phyloP scores from a whole-genome alignment of 257 asterid genomes.

The Capsicum pubescens region DNA sequence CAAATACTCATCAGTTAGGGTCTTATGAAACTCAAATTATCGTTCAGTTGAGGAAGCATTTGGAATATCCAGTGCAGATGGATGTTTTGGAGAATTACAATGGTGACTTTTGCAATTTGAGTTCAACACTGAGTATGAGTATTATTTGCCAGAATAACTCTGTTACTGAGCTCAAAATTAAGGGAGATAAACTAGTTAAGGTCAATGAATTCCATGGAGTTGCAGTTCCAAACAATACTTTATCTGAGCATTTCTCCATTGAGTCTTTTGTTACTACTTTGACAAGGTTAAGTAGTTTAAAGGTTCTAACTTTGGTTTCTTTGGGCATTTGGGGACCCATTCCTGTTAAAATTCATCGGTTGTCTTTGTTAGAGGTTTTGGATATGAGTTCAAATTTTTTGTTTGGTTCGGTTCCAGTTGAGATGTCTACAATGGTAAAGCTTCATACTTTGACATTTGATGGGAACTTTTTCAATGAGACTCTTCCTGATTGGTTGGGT shows the following conservation, averaged over 20 bases:
- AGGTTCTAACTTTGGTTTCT: constrained; percentile 52
- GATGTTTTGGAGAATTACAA: constrained; percentile 45
- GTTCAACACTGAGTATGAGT: constrained; percentile 56
- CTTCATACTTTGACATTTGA: constrained; percentile 55
- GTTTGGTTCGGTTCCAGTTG: constrained; percentile 52
- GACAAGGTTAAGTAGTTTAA: constrained; percentile 62
- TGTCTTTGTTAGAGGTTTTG: constrained; percentile 50
- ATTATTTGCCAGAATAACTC: constrained; percentile 53
- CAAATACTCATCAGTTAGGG: constrained; percentile 52
- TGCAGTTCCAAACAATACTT: constrained; percentile 43
- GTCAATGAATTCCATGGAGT: constrained; percentile 45
- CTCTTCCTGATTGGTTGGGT: constrained; percentile 54
- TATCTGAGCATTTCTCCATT: constrained; percentile 64
- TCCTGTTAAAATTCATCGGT: constrained; percentile 60
- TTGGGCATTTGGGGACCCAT: constrained; percentile 74
- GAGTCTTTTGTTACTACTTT: constrained; percentile 67
- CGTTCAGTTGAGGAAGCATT: constrained; percentile 62
- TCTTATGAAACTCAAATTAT: constrained; percentile 66
- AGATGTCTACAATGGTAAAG: constrained; percentile 54
- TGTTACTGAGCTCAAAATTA: constrained; percentile 51
- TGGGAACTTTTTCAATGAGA: constrained; percentile 65
- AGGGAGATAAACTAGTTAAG: constrained; percentile 50
- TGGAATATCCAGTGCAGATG: constrained; percentile 66
- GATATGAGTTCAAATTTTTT: constrained; percentile 72
- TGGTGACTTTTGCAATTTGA: constrained; percentile 52